Conservation (phyloP, 108 stramenopile species). For the Mediolabrus comicus region DNA sequence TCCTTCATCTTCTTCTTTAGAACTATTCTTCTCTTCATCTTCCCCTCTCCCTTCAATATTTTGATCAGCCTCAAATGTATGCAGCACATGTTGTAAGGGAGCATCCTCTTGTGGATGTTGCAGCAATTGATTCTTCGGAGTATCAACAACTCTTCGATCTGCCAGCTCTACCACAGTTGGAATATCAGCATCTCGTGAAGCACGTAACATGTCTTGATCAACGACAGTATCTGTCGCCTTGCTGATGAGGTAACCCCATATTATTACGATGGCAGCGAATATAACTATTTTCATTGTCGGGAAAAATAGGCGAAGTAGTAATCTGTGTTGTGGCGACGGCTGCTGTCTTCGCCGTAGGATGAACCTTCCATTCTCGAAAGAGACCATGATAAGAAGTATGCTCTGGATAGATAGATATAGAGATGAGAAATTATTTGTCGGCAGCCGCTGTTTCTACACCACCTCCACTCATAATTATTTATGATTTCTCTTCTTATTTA, state of each 20-base stretch:
- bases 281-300: background rate
- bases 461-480: no score
- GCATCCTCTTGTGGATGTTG: background rate
- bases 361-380: constrained; percentile 2
- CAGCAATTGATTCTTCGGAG: no score
- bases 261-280: background rate
- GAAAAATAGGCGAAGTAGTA: background rate
- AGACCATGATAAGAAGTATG: background rate
- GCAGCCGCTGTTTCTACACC: no score
- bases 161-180: background rate
- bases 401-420: background rate
- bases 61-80: background rate
- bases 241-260: background rate
- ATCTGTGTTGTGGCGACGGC: background rate
- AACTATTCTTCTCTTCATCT: background rate
- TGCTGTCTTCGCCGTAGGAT: constrained; percentile 2
- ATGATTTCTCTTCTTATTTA: no score
- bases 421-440: background rate
- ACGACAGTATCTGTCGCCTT: background rate
- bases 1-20: background rate
- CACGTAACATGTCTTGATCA: background rate
- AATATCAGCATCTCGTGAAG: constrained; percentile 1
- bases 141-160: background rate
- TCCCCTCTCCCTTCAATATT: background rate
- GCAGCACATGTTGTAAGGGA: background rate